Base-by-base conservation (phyloP, 805 yeast genomes). In the Clavispora asparagi region DNA sequence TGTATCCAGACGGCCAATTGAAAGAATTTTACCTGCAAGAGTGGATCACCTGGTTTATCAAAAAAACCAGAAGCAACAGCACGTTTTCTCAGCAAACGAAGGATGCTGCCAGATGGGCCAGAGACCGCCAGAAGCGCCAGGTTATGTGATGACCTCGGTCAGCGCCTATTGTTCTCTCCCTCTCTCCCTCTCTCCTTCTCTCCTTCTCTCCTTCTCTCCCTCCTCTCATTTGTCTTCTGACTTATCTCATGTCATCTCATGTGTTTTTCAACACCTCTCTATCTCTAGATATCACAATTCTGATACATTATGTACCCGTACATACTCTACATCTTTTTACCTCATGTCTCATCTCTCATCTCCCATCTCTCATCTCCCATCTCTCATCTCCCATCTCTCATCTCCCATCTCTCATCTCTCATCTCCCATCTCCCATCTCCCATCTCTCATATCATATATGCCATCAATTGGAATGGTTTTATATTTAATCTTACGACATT, bases 101-200 rank as follows among this genome's bases (percentile, higher is more conserved):
- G 62, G 94, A 86, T 59, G 87, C 96, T n/a, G 97, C 97, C 8
- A 81, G 91, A 68, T 94, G 98, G 98, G 97, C 99, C 13, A 80
- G 94, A 56, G 96, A 87, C 59, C 96, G 84, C 68, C 87, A 80
- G 62, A 79, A 78, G 65, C 69, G 71, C 49, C 74, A 69, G 14
- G 40, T 44, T 17, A 51, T 43, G 23, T 48, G 31, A 40, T 28
- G 13, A 19, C 29, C 43, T 43, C 27, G 36, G n/a, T 43, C 41
- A 40, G 47, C 39, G 32, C 14, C 32, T 44, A 40, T 47, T 44
- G 44, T n/a, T 23, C 37, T 45, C 17, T 41, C 42, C 39, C 17
- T 14, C 17, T 32, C 16, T 25, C 17, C 26, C 19, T 14, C 13
- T 32, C 35, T 30, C 32, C 11, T 17, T 40, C 28, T 35, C 45